Evolutionary conservation across 1,284 basidiomycete species (phyloP).

Genomic region (Ustilago shanxiensis): DNA sequence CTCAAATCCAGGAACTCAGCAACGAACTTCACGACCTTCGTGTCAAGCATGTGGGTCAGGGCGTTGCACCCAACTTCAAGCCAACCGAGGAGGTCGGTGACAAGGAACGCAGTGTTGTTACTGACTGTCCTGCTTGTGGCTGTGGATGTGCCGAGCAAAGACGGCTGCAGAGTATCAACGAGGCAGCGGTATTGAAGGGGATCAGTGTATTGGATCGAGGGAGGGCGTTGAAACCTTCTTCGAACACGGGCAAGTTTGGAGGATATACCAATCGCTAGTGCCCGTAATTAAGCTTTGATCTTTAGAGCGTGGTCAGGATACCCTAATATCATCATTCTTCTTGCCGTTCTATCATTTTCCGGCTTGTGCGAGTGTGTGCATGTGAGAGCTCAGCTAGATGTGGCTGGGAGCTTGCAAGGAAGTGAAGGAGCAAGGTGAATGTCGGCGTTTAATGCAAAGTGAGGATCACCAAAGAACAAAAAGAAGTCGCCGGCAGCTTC

Average conservation of each 20-base stretch:
- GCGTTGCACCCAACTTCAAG: conserved; percentile 28
- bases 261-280: conserved; percentile 48
- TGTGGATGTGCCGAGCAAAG: conserved; percentile 58
- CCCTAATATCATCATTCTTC: neutral
- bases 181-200: conserved; percentile 57
- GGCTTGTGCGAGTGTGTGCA: too few species aligned
- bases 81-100: conserved; percentile 11
- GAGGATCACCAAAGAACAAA: too few species aligned
- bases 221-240: conserved; percentile 48
- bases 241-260: conserved; percentile 55
- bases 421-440: neutral
- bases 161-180: conserved; percentile 56
- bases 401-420: too few species aligned
- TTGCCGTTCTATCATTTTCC: too few species aligned
- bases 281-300: neutral
- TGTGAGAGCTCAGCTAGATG: too few species aligned
- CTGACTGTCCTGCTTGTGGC: conserved; percentile 46
- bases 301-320: neutral
- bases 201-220: conserved; percentile 57
- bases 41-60: conserved; percentile 38
- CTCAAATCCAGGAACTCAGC: conserved; percentile 47
- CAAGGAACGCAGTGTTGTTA: conserved; percentile 7
- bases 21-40: conserved; percentile 50
- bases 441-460: neutral
- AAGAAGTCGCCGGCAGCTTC: conserved; percentile 5